Evolutionary conservation across 169 alveolate species (phyloP), one percentile per base, ranked within the genome.

Genomic region (Eimeria sp.): DNA sequence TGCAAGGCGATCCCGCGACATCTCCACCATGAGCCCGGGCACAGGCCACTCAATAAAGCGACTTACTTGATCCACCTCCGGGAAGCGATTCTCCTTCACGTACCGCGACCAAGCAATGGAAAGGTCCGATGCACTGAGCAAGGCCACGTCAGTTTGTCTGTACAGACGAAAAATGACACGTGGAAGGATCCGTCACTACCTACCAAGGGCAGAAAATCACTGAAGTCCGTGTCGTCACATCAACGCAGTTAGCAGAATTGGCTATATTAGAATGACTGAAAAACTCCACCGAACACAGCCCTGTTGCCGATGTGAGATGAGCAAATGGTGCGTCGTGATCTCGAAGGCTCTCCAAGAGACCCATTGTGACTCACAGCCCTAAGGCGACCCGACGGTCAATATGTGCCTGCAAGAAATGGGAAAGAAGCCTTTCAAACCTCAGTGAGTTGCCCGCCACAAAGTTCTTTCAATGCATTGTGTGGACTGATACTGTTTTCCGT

Each of bases 121-220:
- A 57, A 49, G 25, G 4, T 82, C 89, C 57, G 40, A 6, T 27
- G 89, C 27, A 54, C 25, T 82, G 89, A 82, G 65, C 65, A 82
- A 11, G 57, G 89, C 89, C 13, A 82, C 89, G 47, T n/a, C 16
- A 14, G 3, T 1, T n/a, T 82, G 89, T 27, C 89, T 82, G 89
- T 25, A n/a, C 47, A 82, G 5, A 51, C 27, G n/a, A 5, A 82
- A 82, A 82, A 34, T 30, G 47, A 5, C 45, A 9, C 4, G 73
- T 4, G 27, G 11, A 51, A 2, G 30, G 20, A 20, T 34, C 63
- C 14, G 30, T 14, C 54, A 76, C 40, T 30, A 43, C 18, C 45
- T 61, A 45, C 10, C 87, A 43, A 20, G 61, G 10, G 78, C 87
- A 76, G 0, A 14, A 61, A 34, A 30, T 76, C 40, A 11, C 13